Evolutionary conservation across 345 rosid species (phyloP), one percentile per base, ranked within the genome.

Genomic region (Mangifera indica): DNA sequence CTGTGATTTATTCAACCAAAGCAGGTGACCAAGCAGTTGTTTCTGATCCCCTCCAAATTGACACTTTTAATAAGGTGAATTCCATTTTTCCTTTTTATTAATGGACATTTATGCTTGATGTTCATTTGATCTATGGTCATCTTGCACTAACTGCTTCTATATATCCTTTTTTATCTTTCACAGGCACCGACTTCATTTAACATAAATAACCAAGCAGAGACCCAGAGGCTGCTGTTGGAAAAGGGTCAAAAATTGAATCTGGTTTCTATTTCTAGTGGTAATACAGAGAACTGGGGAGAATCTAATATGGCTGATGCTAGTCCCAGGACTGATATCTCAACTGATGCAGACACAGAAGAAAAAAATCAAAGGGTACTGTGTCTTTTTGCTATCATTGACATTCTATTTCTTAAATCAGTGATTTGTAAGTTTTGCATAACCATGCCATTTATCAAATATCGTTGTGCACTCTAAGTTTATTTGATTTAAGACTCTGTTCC

Each of bases 271-370:
- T 74, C 84, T 79, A 73, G 81, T 76, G 74, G 77, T 75, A 68
- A 72, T 73, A 76, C 84, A 64, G 86, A 81, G 74, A 81, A 79
- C 71, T 84, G 82, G 78, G 83, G 78, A 67, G 83, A 77, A 76
- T 81, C 78, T 66, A 72, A 63, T 73, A 96, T 96, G 99, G 98
- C 93, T 65, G 99, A 96, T 81, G 88, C 78, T 55, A 96, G 99
- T 88, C 99, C 98, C 0, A 82, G 82, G 81, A 91, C 97, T 15
- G 97, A 89, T 81, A 87, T 79, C 68, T 96, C 98, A 60, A 91
- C 97, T 10, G 98, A 93, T 80, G 98, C 74, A 6, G 97, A 93
- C 77, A 89, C 95, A 9, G 98, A 96, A 77, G 94, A 92, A 62
- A 88, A 85, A 81, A 84, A 78, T 83, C 97, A 81, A 74, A 87